Conservation (phyloP, 2,329 filamentous ascomycete genomes). For the Apiospora saccharicola region DNA sequence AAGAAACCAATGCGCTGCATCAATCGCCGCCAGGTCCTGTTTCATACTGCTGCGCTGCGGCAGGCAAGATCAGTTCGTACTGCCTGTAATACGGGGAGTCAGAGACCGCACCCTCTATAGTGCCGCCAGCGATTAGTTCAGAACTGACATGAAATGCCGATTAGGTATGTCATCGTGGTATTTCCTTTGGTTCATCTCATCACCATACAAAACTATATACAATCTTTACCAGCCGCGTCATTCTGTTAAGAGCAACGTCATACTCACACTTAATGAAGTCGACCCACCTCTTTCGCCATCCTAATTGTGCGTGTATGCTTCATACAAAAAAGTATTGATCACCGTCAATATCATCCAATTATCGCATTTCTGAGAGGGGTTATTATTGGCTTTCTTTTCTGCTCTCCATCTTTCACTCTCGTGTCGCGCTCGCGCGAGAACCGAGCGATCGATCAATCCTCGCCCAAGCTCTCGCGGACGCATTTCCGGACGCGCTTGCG, state of each 20-base stretch:
- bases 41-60: background rate
- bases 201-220: background rate
- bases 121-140: background rate
- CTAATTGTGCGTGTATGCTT: background rate
- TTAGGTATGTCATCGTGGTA: background rate
- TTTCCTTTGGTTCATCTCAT: background rate
- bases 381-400: background rate
- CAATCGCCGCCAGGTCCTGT: background rate
- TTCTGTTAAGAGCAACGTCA: background rate
- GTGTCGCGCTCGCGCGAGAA: no score
- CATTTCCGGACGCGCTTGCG: constrained; percentile 78
- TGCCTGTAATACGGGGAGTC: background rate
- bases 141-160: background rate
- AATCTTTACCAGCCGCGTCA: background rate
- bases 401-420: background rate
- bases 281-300: background rate
- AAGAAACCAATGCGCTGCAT: background rate
- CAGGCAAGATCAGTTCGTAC: background rate
- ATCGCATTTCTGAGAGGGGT: background rate
- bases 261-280: no score
- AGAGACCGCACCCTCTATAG: background rate
- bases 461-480: constrained; percentile 82
- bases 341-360: background rate
- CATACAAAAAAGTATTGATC: background rate
- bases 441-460: constrained; percentile 56